A percentile compares a stretch with the other conserved stretches of the same genome.
Evolutionary conservation across 2,329 filamentous ascomycete genomes (phyloP).

Genomic region (Fusarium beomiforme): DNA sequence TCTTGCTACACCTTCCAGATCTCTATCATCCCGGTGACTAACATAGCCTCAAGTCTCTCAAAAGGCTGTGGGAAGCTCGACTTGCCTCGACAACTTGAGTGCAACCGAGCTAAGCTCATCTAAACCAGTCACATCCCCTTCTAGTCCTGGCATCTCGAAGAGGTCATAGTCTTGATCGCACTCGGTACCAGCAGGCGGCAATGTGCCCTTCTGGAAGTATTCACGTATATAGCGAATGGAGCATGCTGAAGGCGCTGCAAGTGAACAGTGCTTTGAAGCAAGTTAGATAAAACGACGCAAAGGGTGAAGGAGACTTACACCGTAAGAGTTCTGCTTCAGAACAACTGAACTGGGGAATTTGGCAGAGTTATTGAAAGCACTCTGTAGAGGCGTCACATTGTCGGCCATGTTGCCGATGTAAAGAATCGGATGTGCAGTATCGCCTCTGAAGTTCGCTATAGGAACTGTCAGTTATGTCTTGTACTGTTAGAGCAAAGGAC

Average conservation of each 20-base stretch:
- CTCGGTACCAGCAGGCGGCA: conserved; percentile 56
- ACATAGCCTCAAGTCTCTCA: neutral
- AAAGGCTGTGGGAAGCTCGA: conserved; percentile 28
- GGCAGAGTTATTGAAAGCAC: conserved; percentile 56
- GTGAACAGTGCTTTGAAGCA: conserved; percentile 57
- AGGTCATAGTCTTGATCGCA: conserved; percentile 58
- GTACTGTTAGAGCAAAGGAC: neutral
- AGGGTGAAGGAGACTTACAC: conserved; percentile 49
- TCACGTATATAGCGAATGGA: conserved; percentile 52
- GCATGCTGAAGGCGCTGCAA: conserved; percentile 57
- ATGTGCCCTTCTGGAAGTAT: conserved; percentile 58
- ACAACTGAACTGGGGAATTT: conserved; percentile 58
- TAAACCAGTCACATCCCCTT: conserved; percentile 4
- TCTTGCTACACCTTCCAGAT: neutral
- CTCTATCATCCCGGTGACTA: neutral
- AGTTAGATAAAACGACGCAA: neutral
- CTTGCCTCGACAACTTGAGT: conserved; percentile 25
- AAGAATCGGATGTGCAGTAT: conserved; percentile 56
- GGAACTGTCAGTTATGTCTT: neutral
- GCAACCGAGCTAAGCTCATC: conserved; percentile 35
- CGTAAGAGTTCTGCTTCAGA: conserved; percentile 61
- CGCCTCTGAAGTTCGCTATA: conserved; percentile 44
- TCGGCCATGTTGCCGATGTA: conserved; percentile 58
- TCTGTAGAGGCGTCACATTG: conserved; percentile 59
- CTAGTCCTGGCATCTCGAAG: conserved; percentile 48